phyloP scores from a whole-genome alignment of 192 early-diverging fungal genomes.

The Entophlyctis helioformis region DNA sequence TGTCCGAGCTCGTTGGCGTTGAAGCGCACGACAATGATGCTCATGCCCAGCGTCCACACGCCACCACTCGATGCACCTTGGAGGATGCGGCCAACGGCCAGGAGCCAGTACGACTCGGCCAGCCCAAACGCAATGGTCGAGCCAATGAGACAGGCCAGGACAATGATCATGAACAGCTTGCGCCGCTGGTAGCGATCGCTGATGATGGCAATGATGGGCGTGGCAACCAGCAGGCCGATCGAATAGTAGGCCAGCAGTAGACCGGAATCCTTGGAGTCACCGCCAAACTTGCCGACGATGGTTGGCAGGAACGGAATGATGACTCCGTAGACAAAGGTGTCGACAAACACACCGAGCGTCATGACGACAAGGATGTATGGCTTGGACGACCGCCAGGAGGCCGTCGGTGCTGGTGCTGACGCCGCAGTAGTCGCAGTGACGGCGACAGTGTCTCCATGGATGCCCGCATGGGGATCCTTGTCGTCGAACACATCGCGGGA shows the following conservation, averaged over 20 bases:
- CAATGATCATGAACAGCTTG: no score
- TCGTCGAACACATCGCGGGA: no score
- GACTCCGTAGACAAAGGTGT: slow-evolving; percentile 12
- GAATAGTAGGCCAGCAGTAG: slow-evolving; percentile 15
- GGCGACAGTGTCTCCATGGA: no score
- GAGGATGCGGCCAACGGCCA: slow-evolving; percentile 5
- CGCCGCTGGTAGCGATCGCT: no score
- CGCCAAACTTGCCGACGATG: slow-evolving; percentile 9
- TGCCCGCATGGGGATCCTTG: no score
- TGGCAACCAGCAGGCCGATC: slow-evolving; percentile 15
- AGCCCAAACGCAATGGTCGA: no score
- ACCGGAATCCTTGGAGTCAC: slow-evolving; percentile 5
- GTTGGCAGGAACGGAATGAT: slow-evolving; percentile 14
- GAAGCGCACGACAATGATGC: slow-evolving; percentile 14
- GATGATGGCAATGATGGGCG: slow-evolving; percentile 11
- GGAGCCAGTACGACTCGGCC: neutral
- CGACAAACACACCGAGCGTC: slow-evolving; percentile 11
- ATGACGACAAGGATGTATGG: slow-evolving; percentile 9
- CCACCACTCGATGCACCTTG: slow-evolving; percentile 14
- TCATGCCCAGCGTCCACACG: slow-evolving; percentile 20
- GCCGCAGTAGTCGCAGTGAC: no score
- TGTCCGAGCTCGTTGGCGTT: slow-evolving; percentile 10
- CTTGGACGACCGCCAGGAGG: slow-evolving; percentile 5
- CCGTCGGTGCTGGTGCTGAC: neutral
- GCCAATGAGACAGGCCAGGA: no score